Evolutionary conservation across 192 early-diverging fungal genomes (phyloP).

Genomic region (Dissophora ornata): DNA sequence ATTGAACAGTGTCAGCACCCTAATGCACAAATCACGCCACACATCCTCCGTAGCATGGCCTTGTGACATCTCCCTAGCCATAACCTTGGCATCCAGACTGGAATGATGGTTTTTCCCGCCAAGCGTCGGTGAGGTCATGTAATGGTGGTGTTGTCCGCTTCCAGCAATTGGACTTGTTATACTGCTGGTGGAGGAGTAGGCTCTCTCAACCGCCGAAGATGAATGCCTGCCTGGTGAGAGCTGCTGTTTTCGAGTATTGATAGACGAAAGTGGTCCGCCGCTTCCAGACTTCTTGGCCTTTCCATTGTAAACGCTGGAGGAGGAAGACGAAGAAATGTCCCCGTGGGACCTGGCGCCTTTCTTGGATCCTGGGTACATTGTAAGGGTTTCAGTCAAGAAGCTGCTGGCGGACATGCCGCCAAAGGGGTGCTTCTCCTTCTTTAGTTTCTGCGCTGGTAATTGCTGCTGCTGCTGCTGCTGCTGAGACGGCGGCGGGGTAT

Average conservation of each 20-base stretch:
- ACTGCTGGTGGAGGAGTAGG: constrained; percentile 33
- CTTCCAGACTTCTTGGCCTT: constrained; percentile 34
- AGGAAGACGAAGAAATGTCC: constrained; percentile 21
- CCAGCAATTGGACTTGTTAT: constrained; percentile 41
- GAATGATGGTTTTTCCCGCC: constrained; percentile 34
- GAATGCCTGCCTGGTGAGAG: constrained; percentile 26
- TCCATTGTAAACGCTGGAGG: background rate
- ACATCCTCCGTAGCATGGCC: constrained; percentile 63
- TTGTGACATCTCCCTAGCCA: constrained; percentile 44
- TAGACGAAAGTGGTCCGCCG: constrained; percentile 34
- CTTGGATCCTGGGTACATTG: constrained; percentile 47
- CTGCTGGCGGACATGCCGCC: constrained; percentile 50
- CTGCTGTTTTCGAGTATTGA: constrained; percentile 41
- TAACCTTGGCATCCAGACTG: constrained; percentile 51
- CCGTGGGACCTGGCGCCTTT: constrained; percentile 43
- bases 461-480: constrained; percentile 9
- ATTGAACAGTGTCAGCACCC: constrained; percentile 88
- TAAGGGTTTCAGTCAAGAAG: constrained; percentile 42
- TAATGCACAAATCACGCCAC: constrained; percentile 78
- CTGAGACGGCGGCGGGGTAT: background rate
- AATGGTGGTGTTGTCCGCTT: constrained; percentile 19
- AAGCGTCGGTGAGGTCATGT: constrained; percentile 37
- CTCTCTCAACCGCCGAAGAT: constrained; percentile 5
- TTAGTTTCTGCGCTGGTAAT: constrained; percentile 19
- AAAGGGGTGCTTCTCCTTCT: constrained; percentile 47